Evolutionary conservation across 176 grass and related monocot genomes (phyloP).

Genomic region (bread wheat (Triticum aestivum)): DNA sequence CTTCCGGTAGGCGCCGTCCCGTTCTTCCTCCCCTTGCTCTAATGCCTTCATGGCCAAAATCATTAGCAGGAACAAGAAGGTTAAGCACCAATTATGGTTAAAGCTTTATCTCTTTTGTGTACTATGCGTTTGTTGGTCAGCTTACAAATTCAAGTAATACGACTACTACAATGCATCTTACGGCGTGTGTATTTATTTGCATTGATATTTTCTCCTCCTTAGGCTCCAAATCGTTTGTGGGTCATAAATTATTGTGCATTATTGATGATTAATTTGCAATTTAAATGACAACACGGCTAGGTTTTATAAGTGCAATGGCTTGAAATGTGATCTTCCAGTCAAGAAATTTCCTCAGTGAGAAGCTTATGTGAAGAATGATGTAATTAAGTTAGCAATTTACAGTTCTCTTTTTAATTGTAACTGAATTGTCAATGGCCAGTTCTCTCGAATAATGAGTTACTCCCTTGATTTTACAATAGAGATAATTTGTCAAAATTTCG

Average conservation of each 20-base stretch:
- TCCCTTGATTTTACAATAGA: too few relatives aligned
- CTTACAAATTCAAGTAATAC: too few relatives aligned
- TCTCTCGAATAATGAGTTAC: not conserved
- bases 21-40: too few relatives aligned
- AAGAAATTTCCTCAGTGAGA: conserved; percentile 76
- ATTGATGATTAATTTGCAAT: conserved; percentile 4
- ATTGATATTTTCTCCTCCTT: not conserved
- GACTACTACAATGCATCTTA: too few relatives aligned
- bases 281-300: conserved; percentile 50
- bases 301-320: conserved; percentile 91
- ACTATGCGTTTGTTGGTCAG: too few relatives aligned
- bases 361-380: conserved; percentile 98
- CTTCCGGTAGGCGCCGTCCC: too few relatives aligned
- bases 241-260: not conserved
- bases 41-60: too few relatives aligned
- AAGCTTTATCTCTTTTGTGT: too few relatives aligned
- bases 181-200: not conserved
- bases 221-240: not conserved
- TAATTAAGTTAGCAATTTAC: conserved; percentile 14
- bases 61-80: too few relatives aligned
- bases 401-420: not conserved
- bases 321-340: conserved; percentile 93
- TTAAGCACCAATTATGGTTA: too few relatives aligned
- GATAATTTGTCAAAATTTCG: too few relatives aligned
- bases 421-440: not conserved